A percentile compares a stretch with the other conserved stretches of the same genome.
These are phyloP conservation scores for Cajanus cajan DNA, from an alignment of 306 rosid genomes.

Conservation along the genomic window DNA sequence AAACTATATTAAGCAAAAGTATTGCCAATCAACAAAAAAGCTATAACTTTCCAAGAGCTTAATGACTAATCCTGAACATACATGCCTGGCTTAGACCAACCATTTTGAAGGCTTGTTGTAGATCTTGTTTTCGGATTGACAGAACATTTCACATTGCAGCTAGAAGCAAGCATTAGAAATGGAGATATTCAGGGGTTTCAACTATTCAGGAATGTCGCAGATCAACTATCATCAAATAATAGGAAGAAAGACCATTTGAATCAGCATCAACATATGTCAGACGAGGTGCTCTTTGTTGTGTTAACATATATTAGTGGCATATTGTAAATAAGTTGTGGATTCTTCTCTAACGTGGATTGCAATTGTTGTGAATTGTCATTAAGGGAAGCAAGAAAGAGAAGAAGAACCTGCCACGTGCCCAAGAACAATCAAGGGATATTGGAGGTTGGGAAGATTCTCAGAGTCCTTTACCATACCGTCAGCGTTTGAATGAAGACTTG, in stretches of 20 bases:
- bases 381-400: slow-evolving; percentile 51
- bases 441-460: slow-evolving; percentile 43
- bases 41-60: background rate
- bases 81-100: background rate
- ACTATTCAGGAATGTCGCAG: slow-evolving; percentile 50
- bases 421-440: slow-evolving; percentile 51
- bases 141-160: slow-evolving; percentile 40
- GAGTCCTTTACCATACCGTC: slow-evolving; percentile 15
- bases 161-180: slow-evolving; percentile 80
- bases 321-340: background rate
- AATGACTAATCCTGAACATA: background rate
- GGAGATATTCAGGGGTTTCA: slow-evolving; percentile 82
- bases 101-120: background rate
- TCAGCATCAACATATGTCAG: slow-evolving; percentile 38
- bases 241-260: slow-evolving; percentile 31
- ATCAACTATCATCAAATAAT: slow-evolving; percentile 36
- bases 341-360: slow-evolving; percentile 21
- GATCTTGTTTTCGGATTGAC: background rate
- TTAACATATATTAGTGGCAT: background rate
- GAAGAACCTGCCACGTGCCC: slow-evolving; percentile 49
- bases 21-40: background rate
- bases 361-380: slow-evolving; percentile 19
- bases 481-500: slow-evolving; percentile 32
- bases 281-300: slow-evolving; percentile 43
- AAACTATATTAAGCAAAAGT: background rate